phyloP scores from a whole-genome alignment of 2,329 filamentous ascomycete genomes.

The Beauveria asiatica region DNA sequence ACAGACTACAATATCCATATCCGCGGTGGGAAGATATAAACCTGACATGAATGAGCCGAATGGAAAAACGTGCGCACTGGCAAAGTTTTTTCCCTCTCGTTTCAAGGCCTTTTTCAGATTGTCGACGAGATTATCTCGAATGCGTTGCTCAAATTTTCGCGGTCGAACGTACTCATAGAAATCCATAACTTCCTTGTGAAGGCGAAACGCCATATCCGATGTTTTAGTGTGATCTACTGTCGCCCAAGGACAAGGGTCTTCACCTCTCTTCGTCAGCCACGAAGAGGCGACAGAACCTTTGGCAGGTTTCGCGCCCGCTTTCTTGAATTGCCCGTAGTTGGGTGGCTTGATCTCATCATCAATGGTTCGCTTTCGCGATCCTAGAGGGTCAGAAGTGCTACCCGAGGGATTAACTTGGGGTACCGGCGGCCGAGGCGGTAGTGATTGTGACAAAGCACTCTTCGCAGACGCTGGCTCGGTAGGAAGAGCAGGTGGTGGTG shows the following conservation, averaged over 20 bases:
- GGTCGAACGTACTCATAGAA: slow-evolving; percentile 84
- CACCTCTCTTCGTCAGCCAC: slow-evolving; percentile 40
- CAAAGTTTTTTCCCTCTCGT: slow-evolving; percentile 38
- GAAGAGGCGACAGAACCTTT: slow-evolving; percentile 41
- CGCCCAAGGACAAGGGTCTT: slow-evolving; percentile 56
- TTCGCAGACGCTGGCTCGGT: background rate
- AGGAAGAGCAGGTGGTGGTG: slow-evolving; percentile 11
- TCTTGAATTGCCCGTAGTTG: slow-evolving; percentile 44
- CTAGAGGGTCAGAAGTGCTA: slow-evolving; percentile 35
- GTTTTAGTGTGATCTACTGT: slow-evolving; percentile 45
- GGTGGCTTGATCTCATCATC: slow-evolving; percentile 58
- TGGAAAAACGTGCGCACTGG: slow-evolving; percentile 55
- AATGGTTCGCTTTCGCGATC: slow-evolving; percentile 65
- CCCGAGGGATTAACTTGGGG: slow-evolving; percentile 16
- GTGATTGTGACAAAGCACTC: slow-evolving; percentile 6
- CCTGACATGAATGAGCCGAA: slow-evolving; percentile 96
- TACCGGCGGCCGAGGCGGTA: slow-evolving; percentile 16
- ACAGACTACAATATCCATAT: slow-evolving; percentile 88
- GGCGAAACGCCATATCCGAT: slow-evolving; percentile 48
- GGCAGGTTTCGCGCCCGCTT: slow-evolving; percentile 37
- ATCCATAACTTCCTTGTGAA: slow-evolving; percentile 84
- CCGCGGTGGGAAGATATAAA: slow-evolving; percentile 61
- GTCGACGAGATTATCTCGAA: slow-evolving; percentile 64
- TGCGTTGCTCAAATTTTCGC: slow-evolving; percentile 62
- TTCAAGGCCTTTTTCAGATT: slow-evolving; percentile 56